Percentiles rank a stretch among this genome's conserved stretches.
Conservation (phyloP, 179 eudicot genomes). For the Drosera spatulata region DNA sequence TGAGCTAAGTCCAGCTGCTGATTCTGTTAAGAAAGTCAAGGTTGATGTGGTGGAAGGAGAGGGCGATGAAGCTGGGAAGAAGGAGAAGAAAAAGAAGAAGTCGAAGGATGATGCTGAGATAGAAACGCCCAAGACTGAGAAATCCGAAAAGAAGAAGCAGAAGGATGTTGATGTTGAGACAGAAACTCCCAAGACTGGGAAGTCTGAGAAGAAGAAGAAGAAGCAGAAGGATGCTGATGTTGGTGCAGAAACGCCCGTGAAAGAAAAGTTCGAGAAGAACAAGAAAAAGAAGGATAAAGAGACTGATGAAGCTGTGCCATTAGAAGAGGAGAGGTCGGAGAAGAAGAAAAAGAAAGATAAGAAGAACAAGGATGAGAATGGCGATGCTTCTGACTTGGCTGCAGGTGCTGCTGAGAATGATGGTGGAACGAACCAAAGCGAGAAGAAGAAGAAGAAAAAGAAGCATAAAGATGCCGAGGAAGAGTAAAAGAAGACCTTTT, state of each 20-base stretch:
- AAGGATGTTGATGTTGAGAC: not conserved
- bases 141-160: no score
- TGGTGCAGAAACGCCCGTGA: conserved; percentile 24
- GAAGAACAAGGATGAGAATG: conserved; percentile 48
- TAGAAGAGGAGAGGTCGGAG: conserved; percentile 36
- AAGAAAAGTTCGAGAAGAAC: conserved; percentile 15
- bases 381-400: conserved; percentile 11
- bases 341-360: conserved; percentile 56
- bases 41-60: conserved; percentile 18
- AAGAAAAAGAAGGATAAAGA: conserved; percentile 20
- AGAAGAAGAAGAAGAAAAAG: conserved; percentile 59
- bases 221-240: conserved; percentile 22
- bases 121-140: not conserved
- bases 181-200: conserved; percentile 10
- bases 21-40: conserved; percentile 40
- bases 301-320: conserved; percentile 10
- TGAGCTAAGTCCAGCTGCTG: conserved; percentile 37
- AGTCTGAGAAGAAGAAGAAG: conserved; percentile 36
- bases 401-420: conserved; percentile 9
- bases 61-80: conserved; percentile 6
- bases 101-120: conserved; percentile 1
- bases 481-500: conserved; percentile 17
- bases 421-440: conserved; percentile 29
- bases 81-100: conserved; percentile 6
- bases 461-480: conserved; percentile 50